Evolutionary conservation across 2,329 filamentous ascomycete genomes (phyloP), one percentile per base, ranked within the genome.

Genomic region (Penicillium sclerotiorum): DNA sequence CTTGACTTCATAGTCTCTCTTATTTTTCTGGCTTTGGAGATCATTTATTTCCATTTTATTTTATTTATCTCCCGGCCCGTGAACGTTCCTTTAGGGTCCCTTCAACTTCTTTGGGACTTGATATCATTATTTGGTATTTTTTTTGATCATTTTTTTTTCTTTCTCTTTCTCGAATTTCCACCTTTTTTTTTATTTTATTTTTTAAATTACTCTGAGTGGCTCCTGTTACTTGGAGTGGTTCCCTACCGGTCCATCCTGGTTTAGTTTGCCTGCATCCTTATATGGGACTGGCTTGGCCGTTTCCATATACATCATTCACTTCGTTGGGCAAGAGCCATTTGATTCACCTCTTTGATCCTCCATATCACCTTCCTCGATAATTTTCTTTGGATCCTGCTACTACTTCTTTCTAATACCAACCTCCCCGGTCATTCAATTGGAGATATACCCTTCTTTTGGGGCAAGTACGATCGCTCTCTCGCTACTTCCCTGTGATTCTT

Each of bases 1-100:
- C 65, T 69, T 69, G 66, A 68, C 62, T 64, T 67, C 64, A 63
- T 63, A 58, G 53, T 62, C 58, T 40, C 38, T n/a, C 25, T 66
- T 37, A 35, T 15, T 36, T 36, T 17, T 17, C 33, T 36, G 33
- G 33, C 33, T 51, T 52, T 23, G 33, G 39, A 65, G 48, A 41
- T 64, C 57, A 32, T 33, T 41, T 33, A 28, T 28, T 43, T n/a
- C n/a, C n/a, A 40, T 50, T 47, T 32, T n/a, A 22, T 35, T 46
- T 49, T 45, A 21, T 42, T 37, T 52, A 39, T 40, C 49, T 49
- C 37, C 45, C 45, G 45, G 36, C 35, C 36, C 45, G 45, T 47
- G 45, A 47, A 39, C 45, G 45, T 52, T 49, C 42, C 42, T 38
- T 46, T 51, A 39, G 22, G 13, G 15, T 8, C 25, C 9, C 25